These are phyloP conservation scores for Solanum okadae DNA, from an alignment of 257 asterid genomes.

Conservation along the genomic window DNA sequence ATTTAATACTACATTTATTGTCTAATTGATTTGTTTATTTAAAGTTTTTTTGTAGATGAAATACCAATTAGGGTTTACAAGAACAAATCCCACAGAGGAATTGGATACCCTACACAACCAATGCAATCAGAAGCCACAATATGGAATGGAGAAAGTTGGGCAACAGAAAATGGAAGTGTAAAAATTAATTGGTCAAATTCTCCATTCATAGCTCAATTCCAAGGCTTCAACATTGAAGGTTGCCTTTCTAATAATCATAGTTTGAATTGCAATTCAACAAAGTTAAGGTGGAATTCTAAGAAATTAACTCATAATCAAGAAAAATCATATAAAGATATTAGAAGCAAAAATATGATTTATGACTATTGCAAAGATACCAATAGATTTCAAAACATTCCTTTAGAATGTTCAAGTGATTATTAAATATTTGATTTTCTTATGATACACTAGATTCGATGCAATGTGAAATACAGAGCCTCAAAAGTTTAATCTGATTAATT, in stretches of 20 bases:
- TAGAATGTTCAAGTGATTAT: not conserved
- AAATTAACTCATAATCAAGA: not conserved
- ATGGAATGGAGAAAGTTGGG: constrained; percentile 14
- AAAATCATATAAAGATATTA: not conserved
- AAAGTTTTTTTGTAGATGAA: not conserved
- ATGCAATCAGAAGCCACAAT: constrained; percentile 3
- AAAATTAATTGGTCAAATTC: constrained; percentile 6
- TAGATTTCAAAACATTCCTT: not conserved
- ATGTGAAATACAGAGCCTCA: rapidly evolving
- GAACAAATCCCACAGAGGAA: not conserved
- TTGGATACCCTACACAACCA: constrained; percentile 1
- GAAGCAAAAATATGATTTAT: not conserved
- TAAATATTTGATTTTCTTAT: not conserved
- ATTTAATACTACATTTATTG: not conserved
- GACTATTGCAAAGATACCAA: not conserved
- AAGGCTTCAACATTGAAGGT: not conserved
- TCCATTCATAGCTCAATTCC: constrained; percentile 1
- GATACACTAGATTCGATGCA: not conserved
- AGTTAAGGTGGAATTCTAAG: constrained; percentile 5
- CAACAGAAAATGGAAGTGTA: constrained; percentile 1
- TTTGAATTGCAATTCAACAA: not conserved
- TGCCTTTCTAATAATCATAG: not conserved
- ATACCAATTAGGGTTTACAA: not conserved
- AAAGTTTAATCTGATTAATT: not conserved
- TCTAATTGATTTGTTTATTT: not conserved